Base-by-base conservation (phyloP, 257 asterid genomes). In the Solanum pinnatisectum region DNA sequence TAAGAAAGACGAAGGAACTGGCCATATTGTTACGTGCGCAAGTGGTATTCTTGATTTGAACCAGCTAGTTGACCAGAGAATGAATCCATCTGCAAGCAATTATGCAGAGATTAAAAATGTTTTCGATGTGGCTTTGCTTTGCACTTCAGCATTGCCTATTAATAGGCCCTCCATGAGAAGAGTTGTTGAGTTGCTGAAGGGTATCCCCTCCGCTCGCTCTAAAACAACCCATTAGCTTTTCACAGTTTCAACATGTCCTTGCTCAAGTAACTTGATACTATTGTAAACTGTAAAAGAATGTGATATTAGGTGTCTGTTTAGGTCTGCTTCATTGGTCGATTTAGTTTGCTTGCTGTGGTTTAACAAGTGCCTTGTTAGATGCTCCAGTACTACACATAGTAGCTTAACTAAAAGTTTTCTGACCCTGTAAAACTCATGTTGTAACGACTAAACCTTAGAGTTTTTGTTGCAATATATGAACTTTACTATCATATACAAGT, bases 131-230 rank as follows among this genome's bases (percentile, higher is more conserved):
- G 96, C 97, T 63, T 86, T 93, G 73, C 91, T 89, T 23, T 95
- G 98, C 88, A 93, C 93, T 36, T 92, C 95, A 13, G 92, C 91
- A 65, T 89, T 91, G 87, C 98, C 98, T 10, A 72, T 88, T 59
- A 90, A 91, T 90, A 92, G 98, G 87, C 98, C 98, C 10, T 93
- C 98, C 89, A 94, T 95, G 98, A 92, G 96, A 92, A 94, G 92
- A 90, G 97, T 94, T 32, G 94, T 93, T 32, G 98, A 95, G 88
- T 52, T 94, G 93, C 93, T 95, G 87, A 91, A 92, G 88, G 90
- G 86, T 35, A 91, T 63, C 30, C 56, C 91, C 6, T 76, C 71
- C 18, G 30, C 78, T 71, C 91, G 81, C 85, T 59, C 90, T n/a
- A 87, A 91, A 90, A 88, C 82, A 90, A 56, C 30, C 56, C 22